These are phyloP conservation scores for Glarea lozoyensis DNA, from an alignment of 495 filamentous ascomycete species.

Conservation along the genomic window DNA sequence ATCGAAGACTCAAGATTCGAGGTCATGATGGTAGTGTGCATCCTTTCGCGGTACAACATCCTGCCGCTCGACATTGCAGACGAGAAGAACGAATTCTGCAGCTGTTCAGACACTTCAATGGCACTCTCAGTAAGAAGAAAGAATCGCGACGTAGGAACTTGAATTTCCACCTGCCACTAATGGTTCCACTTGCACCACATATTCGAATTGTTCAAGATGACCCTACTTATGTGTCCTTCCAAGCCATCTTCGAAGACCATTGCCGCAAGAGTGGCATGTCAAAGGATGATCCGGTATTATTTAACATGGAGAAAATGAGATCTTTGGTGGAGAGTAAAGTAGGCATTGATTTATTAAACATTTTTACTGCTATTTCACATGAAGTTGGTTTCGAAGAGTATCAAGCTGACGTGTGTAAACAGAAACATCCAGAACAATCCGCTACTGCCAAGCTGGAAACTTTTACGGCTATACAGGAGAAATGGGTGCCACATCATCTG, in stretches of 20 bases:
- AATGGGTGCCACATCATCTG: slow-evolving; percentile 73
- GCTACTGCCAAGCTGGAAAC: slow-evolving; percentile 69
- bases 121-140: slow-evolving; percentile 78
- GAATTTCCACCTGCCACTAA: slow-evolving; percentile 89
- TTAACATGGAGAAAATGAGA: slow-evolving; percentile 87
- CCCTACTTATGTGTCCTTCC: slow-evolving; percentile 84
- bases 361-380: too few species aligned
- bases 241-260: slow-evolving; percentile 91
- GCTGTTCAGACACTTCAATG: slow-evolving; percentile 97
- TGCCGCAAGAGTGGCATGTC: slow-evolving; percentile 75
- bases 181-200: slow-evolving; percentile 88
- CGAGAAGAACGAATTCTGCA: slow-evolving; percentile 93
- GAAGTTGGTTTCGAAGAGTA: too few species aligned
- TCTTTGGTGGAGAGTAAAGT: slow-evolving; percentile 60
- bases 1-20: slow-evolving; percentile 87
- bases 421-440: slow-evolving; percentile 59
- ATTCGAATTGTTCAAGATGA: slow-evolving; percentile 94
- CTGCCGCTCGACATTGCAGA: slow-evolving; percentile 80
- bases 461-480: slow-evolving; percentile 82
- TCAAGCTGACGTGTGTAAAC: slow-evolving; percentile 11
- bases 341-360: background rate
- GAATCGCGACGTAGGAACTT: slow-evolving; percentile 89
- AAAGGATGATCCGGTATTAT: slow-evolving; percentile 92
- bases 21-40: slow-evolving; percentile 97
- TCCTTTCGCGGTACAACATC: slow-evolving; percentile 91